Evolutionary conservation across 129 eudicot genomes (phyloP), one percentile per base, ranked within the genome.

Genomic region (Tagetes erecta): DNA sequence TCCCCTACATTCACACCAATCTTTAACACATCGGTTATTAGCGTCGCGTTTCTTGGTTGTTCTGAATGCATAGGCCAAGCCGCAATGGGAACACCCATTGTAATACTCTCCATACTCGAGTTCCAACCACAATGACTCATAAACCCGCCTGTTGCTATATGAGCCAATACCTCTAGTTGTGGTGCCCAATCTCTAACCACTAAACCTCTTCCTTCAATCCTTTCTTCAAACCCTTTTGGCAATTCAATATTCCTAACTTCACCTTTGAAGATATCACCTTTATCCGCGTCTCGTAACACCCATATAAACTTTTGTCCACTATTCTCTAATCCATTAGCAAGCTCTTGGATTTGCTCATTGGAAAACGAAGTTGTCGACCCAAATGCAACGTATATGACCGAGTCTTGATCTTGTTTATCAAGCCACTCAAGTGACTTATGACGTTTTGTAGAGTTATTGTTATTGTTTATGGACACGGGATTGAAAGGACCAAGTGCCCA

Each of bases 41-140:
- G 36, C 3, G n/a, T 7, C 0, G 83, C 80, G 12, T 84, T 84
- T n/a, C 68, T 51, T 20, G 85, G 85, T 52, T 81, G 88, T 30
- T 84, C 88, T 4, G 88, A 84, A 64, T 84, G 88, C 85, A 84
- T 84, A 0, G 85, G 85, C 88, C 88, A 84, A 4, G 85, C 58
- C 1, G 77, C 83, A 3, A 84, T 41, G 0, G 88, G 88, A 11
- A 84, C 85, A 53, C 88, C 88, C 80, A 77, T 73, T 6, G 75
- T 51, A 14, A 84, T 68, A 55, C 88, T 84, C 67, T 84, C 83
- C 74, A 84, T 68, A 33, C 83, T 41, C 51, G 88, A 84, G 38
- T 84, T 84, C 87, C 87, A 83, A 7, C 87, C 87, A 12, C 87
- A 80, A 3, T 80, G 80, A 39, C 80, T 80, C 76, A 73, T 80